Conservation (phyloP, 108 stramenopile species). For the Nannochloropsis granulata region DNA sequence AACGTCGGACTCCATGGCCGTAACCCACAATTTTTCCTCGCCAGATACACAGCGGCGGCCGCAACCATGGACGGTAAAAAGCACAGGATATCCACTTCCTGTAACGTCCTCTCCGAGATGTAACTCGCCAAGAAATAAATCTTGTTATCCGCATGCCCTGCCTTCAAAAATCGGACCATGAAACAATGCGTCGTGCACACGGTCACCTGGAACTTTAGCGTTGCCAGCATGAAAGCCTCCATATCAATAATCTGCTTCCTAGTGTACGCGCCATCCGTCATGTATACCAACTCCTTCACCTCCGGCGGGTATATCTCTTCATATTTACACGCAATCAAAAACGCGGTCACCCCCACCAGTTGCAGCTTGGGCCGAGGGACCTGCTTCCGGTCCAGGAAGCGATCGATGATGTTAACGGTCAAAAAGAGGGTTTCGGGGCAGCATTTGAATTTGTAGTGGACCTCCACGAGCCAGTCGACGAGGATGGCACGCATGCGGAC, state of each 20-base stretch:
- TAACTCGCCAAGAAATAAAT: constrained; percentile 67
- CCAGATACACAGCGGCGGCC: constrained; percentile 69
- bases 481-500: constrained; percentile 87
- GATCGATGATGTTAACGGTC: constrained; percentile 90
- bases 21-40: constrained; percentile 52
- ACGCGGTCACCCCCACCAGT: constrained; percentile 91
- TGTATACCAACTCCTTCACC: constrained; percentile 87
- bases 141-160: constrained; percentile 56
- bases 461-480: constrained; percentile 96
- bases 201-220: constrained; percentile 69
- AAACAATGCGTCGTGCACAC: constrained; percentile 84
- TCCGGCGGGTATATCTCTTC: constrained; percentile 99
- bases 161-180: constrained; percentile 76
- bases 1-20: constrained; percentile 73
- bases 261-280: constrained; percentile 86
- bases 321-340: constrained; percentile 94
- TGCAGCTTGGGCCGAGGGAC: constrained; percentile 74
- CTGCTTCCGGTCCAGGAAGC: constrained; percentile 56
- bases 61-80: constrained; percentile 68
- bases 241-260: constrained; percentile 78
- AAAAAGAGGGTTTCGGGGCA: constrained; percentile 92
- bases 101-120: constrained; percentile 84
- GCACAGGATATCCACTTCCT: constrained; percentile 71
- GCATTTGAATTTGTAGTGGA: constrained; percentile 94
- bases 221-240: constrained; percentile 73